phyloP scores from a whole-genome alignment of 2,329 filamentous ascomycete genomes.

The Sarocladiaceae sp. region DNA sequence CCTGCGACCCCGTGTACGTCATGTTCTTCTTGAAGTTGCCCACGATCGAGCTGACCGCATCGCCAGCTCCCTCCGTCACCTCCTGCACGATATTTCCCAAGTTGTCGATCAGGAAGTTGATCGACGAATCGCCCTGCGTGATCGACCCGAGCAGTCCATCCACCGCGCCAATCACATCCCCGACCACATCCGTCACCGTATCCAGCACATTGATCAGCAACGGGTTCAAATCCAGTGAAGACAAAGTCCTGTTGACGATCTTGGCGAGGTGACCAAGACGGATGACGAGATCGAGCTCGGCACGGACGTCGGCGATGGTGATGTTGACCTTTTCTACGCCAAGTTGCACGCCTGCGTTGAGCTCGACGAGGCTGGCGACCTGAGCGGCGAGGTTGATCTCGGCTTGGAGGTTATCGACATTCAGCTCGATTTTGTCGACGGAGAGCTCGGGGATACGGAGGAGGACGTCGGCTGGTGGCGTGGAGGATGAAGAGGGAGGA shows the following conservation, averaged over 20 bases:
- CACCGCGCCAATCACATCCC: slow-evolving; percentile 48
- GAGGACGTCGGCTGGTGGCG: slow-evolving; percentile 38
- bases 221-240: slow-evolving; percentile 54
- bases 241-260: slow-evolving; percentile 55
- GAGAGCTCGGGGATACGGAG: slow-evolving; percentile 52
- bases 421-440: slow-evolving; percentile 53
- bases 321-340: slow-evolving; percentile 48
- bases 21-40: slow-evolving; percentile 54
- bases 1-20: slow-evolving; percentile 36
- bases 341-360: slow-evolving; percentile 49
- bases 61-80: slow-evolving; percentile 39
- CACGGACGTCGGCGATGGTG: slow-evolving; percentile 54
- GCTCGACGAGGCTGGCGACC: slow-evolving; percentile 49
- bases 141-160: slow-evolving; percentile 54
- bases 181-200: slow-evolving; percentile 45
- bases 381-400: slow-evolving; percentile 55
- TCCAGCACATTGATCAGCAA: slow-evolving; percentile 51
- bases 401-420: slow-evolving; percentile 51
- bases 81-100: slow-evolving; percentile 58
- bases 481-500: slow-evolving; percentile 3
- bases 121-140: slow-evolving; percentile 45
- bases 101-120: slow-evolving; percentile 54
- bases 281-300: slow-evolving; percentile 52
- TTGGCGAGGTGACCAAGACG: slow-evolving; percentile 53
- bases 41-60: slow-evolving; percentile 43